These are phyloP conservation scores for Fusarium sp. DNA, from an alignment of 2,329 filamentous ascomycete species.

Conservation along the genomic window DNA sequence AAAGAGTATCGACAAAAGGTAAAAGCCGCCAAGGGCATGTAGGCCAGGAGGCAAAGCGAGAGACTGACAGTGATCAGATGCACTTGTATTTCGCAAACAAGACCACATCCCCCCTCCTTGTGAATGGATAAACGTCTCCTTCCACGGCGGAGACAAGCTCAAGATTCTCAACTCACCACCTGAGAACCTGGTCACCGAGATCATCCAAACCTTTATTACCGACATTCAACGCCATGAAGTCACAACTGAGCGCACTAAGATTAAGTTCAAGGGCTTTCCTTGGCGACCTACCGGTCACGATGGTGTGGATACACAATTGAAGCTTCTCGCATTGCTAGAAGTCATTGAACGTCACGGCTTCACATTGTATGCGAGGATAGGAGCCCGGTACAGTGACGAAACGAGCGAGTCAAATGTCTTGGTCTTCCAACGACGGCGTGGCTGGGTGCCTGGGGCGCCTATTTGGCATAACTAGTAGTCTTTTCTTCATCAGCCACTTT, in stretches of 20 bases:
- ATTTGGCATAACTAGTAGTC: neutral
- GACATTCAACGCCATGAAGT: constrained; percentile 21
- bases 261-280: constrained; percentile 21
- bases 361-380: constrained; percentile 1
- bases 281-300: constrained; percentile 1
- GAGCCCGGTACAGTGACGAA: constrained; percentile 9
- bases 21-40: neutral
- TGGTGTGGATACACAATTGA: constrained; percentile 12
- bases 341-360: constrained; percentile 22
- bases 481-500: no score
- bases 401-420: constrained; percentile 14
- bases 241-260: constrained; percentile 6
- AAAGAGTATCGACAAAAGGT: constrained; percentile 15
- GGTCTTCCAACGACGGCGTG: constrained; percentile 22
- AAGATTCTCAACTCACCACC: constrained; percentile 31
- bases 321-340: constrained; percentile 20
- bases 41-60: fast-evolving
- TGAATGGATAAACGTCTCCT: constrained; percentile 32
- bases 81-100: constrained; percentile 22
- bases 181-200: neutral
- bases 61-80: neutral
- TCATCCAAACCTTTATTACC: constrained; percentile 3
- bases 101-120: fast-evolving
- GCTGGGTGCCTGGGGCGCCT: neutral
- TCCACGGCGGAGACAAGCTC: constrained; percentile 29